A percentile compares a stretch with the other conserved stretches of the same genome.
phyloP scores from a whole-genome alignment of 345 rosid genomes.

The Acer yangbiense region DNA sequence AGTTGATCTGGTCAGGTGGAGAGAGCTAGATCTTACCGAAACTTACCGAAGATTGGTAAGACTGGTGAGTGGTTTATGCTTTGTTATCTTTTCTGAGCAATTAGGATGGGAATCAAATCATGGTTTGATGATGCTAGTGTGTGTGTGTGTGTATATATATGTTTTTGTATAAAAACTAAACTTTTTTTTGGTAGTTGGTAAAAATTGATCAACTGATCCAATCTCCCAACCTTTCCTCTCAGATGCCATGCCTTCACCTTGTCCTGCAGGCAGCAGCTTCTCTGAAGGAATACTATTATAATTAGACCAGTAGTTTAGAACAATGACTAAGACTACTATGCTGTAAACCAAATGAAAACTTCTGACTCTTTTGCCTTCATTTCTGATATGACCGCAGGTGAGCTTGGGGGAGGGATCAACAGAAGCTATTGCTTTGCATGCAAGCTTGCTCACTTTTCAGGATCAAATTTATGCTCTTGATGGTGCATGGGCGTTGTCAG shows the following conservation, averaged over 20 bases:
- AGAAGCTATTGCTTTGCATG: constrained; percentile 59
- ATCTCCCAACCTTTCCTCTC: background rate
- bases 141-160: background rate
- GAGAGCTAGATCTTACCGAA: constrained; percentile 56
- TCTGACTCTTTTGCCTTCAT: constrained; percentile 14
- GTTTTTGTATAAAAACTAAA: too few relatives aligned
- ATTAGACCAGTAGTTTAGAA: background rate
- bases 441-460: constrained; percentile 80
- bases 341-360: background rate
- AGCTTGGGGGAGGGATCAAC: constrained; percentile 41
- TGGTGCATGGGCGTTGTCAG: constrained; percentile 68
- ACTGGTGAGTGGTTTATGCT: constrained; percentile 49
- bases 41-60: constrained; percentile 53
- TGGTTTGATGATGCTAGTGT: constrained; percentile 5
- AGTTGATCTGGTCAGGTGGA: constrained; percentile 92
- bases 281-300: background rate
- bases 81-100: too few relatives aligned
- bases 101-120: background rate
- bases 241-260: background rate
- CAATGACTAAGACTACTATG: background rate
- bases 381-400: constrained; percentile 35
- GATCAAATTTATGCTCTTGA: constrained; percentile 65
- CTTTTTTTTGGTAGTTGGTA: background rate
- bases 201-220: background rate
- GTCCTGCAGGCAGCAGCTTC: background rate